Evolutionary conservation across 331 rosid genomes (phyloP).

Genomic region (Phaseolus coccineus): DNA sequence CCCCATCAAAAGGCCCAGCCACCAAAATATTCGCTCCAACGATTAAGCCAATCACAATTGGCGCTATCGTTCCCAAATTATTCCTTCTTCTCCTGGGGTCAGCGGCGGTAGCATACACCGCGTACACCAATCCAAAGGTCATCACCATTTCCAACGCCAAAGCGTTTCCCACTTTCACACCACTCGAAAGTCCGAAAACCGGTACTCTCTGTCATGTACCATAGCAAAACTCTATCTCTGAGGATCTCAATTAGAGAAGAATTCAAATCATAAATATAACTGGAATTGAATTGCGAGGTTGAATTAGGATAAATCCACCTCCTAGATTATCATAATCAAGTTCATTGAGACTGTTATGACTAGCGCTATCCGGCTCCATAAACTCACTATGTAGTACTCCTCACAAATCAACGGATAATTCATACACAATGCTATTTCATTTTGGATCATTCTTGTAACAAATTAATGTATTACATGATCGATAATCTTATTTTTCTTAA

Average conservation of each 20-base stretch:
- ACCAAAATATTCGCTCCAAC: constrained; percentile 75
- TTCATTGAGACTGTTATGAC: no score
- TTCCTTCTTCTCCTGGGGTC: constrained; percentile 58
- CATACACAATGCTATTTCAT: no score
- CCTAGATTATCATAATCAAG: no score
- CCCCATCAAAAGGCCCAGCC: constrained; percentile 71
- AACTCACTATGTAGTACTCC: no score
- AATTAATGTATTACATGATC: no score
- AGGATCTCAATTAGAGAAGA: no score
- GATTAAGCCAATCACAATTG: constrained; percentile 72
- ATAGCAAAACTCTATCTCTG: neutral
- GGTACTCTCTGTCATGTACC: constrained; percentile 54
- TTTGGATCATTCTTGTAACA: no score
- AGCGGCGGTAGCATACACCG: constrained; percentile 67
- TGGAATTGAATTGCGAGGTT: no score
- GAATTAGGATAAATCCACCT: no score
- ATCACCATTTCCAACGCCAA: constrained; percentile 68
- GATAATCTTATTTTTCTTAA: no score
- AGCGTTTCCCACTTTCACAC: constrained; percentile 58
- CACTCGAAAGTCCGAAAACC: constrained; percentile 46
- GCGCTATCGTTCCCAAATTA: constrained; percentile 59
- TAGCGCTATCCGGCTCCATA: no score
- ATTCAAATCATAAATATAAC: no score
- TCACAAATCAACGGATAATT: neutral
- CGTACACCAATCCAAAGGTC: constrained; percentile 70